Conservation (phyloP, 1,139 yeast species). For the Candida freyschussii region DNA sequence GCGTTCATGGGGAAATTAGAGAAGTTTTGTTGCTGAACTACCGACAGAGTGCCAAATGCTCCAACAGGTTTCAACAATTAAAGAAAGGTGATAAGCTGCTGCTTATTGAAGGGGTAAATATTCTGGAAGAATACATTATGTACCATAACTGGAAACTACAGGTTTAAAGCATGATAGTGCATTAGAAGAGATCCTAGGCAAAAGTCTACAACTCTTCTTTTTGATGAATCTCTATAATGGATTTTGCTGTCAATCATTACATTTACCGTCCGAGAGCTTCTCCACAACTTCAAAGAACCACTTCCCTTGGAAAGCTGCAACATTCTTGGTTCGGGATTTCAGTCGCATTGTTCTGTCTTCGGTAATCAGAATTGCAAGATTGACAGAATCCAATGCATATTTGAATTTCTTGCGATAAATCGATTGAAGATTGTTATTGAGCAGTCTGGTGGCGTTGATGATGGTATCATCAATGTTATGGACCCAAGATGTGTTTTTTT, state of each 20-base stretch:
- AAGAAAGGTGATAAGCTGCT: slow-evolving; percentile 14
- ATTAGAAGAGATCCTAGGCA: no score
- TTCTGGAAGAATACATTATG: slow-evolving; percentile 9
- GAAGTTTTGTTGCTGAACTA: slow-evolving; percentile 16
- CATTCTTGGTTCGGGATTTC: slow-evolving; percentile 57
- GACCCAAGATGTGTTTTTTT: slow-evolving; percentile 37
- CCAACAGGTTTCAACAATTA: slow-evolving; percentile 10
- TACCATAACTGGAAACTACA: slow-evolving; percentile 22
- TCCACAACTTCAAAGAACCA: slow-evolving; percentile 58
- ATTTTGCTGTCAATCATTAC: no score
- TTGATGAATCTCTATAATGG: no score
- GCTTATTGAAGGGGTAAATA: slow-evolving; percentile 11
- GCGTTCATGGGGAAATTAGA: neutral
- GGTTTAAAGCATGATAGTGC: no score
- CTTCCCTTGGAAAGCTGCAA: slow-evolving; percentile 52
- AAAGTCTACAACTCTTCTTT: no score
- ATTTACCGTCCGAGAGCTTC: slow-evolving; percentile 27
- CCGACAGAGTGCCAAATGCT: slow-evolving; percentile 11
- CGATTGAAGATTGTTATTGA: slow-evolving; percentile 2
- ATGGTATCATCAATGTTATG: slow-evolving; percentile 38
- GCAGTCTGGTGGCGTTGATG: slow-evolving; percentile 27
- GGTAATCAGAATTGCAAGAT: slow-evolving; percentile 45
- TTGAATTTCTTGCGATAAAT: slow-evolving; percentile 2
- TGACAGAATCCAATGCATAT: slow-evolving; percentile 4
- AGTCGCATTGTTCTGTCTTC: slow-evolving; percentile 71